phyloP scores from a whole-genome alignment of 768 basidiomycete species.

The Hygrophorus russula region DNA sequence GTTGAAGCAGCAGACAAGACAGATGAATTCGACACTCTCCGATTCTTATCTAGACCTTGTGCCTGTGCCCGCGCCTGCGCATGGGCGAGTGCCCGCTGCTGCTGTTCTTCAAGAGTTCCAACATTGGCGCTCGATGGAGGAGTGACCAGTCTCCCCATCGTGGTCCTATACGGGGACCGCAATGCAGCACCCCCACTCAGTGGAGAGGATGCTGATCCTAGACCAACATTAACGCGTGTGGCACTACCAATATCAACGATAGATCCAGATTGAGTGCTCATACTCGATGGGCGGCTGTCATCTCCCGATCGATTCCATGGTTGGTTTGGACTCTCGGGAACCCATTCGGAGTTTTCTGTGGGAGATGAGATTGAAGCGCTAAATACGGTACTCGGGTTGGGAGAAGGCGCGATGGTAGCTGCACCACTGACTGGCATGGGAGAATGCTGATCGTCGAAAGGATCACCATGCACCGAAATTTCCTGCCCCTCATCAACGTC shows the following conservation, averaged over 20 bases:
- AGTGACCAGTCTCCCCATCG: constrained; percentile 51
- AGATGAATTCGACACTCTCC: constrained; percentile 54
- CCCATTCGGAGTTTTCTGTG: constrained; percentile 25
- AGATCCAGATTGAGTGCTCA: constrained; percentile 52
- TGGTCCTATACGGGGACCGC: constrained; percentile 43
- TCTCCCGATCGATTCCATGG: constrained; percentile 30
- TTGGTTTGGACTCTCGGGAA: constrained; percentile 24
- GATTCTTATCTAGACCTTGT: constrained; percentile 34
- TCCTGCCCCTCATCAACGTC: constrained; percentile 48
- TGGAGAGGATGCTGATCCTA: constrained; percentile 15
- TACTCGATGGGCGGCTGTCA: constrained; percentile 45
- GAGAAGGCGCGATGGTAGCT: constrained; percentile 27
- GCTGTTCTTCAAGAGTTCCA: constrained; percentile 49
- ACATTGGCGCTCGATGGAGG: constrained; percentile 25
- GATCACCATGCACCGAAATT: constrained; percentile 25
- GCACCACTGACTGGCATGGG: constrained; percentile 25
- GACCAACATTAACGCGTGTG: constrained; percentile 56
- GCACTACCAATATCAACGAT: constrained; percentile 51
- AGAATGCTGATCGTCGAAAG: constrained; percentile 53
- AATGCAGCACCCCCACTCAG: constrained; percentile 17
- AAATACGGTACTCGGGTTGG: constrained; percentile 23
- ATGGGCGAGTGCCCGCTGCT: constrained; percentile 48
- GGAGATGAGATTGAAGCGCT: constrained; percentile 18
- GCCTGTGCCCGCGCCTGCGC: constrained; percentile 51
- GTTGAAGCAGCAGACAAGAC: constrained; percentile 59